Evolutionary conservation across 371 early-diverging fungal genomes (phyloP).

Genomic region (Mucor plumbeus): DNA sequence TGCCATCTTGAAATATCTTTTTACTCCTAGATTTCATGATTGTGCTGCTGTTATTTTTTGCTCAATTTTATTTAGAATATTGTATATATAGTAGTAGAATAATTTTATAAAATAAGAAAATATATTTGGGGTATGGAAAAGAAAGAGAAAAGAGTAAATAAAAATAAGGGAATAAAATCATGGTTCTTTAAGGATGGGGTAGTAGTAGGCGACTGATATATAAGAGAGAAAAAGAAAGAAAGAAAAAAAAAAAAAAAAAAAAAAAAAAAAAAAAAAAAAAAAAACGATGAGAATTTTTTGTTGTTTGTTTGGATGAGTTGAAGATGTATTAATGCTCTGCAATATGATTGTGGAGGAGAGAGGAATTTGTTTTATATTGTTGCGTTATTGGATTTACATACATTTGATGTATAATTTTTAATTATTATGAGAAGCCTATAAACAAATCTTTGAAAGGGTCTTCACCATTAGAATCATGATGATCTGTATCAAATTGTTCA

Average conservation of each 20-base stretch:
- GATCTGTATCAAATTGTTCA: conserved; percentile 63
- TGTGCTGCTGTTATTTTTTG: neutral
- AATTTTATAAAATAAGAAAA: neutral
- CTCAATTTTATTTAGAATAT: neutral
- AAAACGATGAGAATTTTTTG: neutral
- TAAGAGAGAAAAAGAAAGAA: neutral
- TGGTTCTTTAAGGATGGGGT: neutral
- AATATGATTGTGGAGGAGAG: neutral
- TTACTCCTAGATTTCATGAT: neutral
- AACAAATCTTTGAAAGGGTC: conserved; percentile 53
- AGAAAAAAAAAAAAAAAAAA: neutral
- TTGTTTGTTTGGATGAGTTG: neutral
- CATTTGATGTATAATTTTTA: neutral
- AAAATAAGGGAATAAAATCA: neutral
- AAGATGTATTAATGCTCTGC: neutral
- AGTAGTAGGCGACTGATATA: neutral
- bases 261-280: too few relatives aligned
- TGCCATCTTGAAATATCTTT: neutral
- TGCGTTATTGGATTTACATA: neutral
- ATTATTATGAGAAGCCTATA: conserved; percentile 41
- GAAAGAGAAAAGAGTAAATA: neutral
- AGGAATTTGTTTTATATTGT: neutral
- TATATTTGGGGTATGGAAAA: conserved; percentile 2
- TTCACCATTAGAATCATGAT: conserved; percentile 30
- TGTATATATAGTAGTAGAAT: neutral